Conservation (phyloP, 352 stramenopile species). For the Globisporangium yorkense region DNA sequence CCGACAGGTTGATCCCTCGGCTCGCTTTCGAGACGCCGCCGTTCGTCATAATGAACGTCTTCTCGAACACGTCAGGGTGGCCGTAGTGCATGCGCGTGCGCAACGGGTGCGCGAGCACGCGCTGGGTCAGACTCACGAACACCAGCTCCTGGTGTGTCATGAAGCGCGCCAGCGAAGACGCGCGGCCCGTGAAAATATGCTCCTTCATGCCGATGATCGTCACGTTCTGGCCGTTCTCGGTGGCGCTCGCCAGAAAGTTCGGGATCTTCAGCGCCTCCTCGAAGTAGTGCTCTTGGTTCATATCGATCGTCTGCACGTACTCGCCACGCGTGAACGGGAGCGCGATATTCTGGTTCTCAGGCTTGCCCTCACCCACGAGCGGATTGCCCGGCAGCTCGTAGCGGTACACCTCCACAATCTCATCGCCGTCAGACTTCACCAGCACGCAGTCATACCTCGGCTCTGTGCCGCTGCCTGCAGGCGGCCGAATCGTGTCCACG, state of each 20-base stretch:
- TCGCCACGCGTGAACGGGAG: conserved; percentile 83
- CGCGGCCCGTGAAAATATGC: conserved; percentile 85
- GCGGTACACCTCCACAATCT: conserved; percentile 86
- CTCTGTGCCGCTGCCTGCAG: conserved; percentile 49
- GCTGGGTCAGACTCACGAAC: conserved; percentile 84
- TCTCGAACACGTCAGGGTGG: conserved; percentile 87
- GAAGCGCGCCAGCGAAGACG: conserved; percentile 79
- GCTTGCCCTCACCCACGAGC: conserved; percentile 80
- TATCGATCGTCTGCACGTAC: conserved; percentile 88
- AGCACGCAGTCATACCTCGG: conserved; percentile 80
- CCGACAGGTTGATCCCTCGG: conserved; percentile 86
- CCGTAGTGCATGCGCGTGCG: conserved; percentile 84
- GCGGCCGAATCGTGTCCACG: conserved; percentile 79
- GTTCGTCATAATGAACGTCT: conserved; percentile 82
- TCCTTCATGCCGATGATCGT: conserved; percentile 88
- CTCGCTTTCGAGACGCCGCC: conserved; percentile 83
- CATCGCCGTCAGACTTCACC: conserved; percentile 75
- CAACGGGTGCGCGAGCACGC: conserved; percentile 73
- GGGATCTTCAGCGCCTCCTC: conserved; percentile 88
- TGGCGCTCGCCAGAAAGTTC: conserved; percentile 80
- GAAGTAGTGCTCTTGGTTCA: conserved; percentile 90
- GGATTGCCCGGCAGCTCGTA: conserved; percentile 83
- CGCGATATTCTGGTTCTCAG: conserved; percentile 86
- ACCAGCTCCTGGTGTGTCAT: conserved; percentile 87
- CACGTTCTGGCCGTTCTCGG: conserved; percentile 53